phyloP scores from a whole-genome alignment of 306 rosid genomes.

The Astragalus membranaceus region DNA sequence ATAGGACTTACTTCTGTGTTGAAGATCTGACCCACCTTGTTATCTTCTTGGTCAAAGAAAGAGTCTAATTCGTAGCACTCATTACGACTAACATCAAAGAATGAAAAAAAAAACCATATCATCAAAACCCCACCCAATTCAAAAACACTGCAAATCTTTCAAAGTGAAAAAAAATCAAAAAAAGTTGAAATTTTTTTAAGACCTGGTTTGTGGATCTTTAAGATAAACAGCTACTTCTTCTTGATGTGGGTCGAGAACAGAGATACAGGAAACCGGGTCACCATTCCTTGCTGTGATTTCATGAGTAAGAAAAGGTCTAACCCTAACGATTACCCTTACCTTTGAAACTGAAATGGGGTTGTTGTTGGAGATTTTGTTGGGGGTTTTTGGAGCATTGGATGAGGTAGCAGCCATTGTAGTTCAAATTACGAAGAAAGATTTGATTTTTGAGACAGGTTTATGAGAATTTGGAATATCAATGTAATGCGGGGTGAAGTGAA shows the following conservation, averaged over 20 bases:
- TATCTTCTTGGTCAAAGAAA: constrained; percentile 64
- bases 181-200: background rate
- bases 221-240: constrained; percentile 59
- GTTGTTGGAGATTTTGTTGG: constrained; percentile 17
- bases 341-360: constrained; percentile 39
- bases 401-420: constrained; percentile 33
- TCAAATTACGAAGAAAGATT: background rate
- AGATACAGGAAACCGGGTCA: constrained; percentile 42
- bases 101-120: background rate
- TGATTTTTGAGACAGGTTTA: background rate
- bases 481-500: background rate
- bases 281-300: constrained; percentile 32
- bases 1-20: constrained; percentile 61
- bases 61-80: constrained; percentile 81
- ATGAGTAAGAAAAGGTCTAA: constrained; percentile 70
- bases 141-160: background rate
- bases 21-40: constrained; percentile 66
- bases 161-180: background rate
- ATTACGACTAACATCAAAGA: constrained; percentile 47
- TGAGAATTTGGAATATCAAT: constrained; percentile 1
- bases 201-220: constrained; percentile 80
- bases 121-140: background rate
- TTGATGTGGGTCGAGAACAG: constrained; percentile 37
- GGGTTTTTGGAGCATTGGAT: constrained; percentile 16
- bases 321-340: constrained; percentile 75